Base-by-base conservation (phyloP, 805 yeast species). In the Wickerhamiella kurtzmanii region DNA sequence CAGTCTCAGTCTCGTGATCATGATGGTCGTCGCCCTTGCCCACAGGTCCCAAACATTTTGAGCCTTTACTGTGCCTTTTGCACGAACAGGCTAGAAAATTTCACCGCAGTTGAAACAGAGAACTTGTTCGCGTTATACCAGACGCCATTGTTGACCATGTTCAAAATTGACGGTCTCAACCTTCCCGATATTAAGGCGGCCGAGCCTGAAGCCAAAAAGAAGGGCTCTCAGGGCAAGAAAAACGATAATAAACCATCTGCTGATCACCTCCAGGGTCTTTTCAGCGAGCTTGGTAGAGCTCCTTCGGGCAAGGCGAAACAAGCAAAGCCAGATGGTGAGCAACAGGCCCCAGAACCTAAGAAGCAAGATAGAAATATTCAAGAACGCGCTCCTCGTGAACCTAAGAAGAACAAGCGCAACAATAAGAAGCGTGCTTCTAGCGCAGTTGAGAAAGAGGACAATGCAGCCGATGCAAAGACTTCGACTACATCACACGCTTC, bases 151-250 rank as follows among this genome's bases (percentile, higher is more conserved):
- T 15, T 36, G n/a, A 15, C 38, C 15, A 48, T 48, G 50, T 48
- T 48, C 35, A 48, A 48, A 41, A 20, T 48, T 13, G n/a, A 42
- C 2, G 50, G 50, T n/a, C 44, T 44, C 21, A 43, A 45, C 32
- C 37, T 48, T 18, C 48, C 50, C 28, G 36, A 40, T 2, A 36
- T 41, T 20, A 36, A 44, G 17, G 17, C 22, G 22, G 44, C 38
- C 3, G 39, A 41, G 17, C 20, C 18, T 17, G 56, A 58, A 18
- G 52, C 56, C 46, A 36, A 37, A 16, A 44, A 47, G 43, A 42
- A 39, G n/a, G 35, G 35, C 5, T 37, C 45, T 39, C 25, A 60
- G 60, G 48, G 52, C 52, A 45, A 56, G 55, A 36, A 61, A 55
- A 51, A 51, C 9, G 57, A 51, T 5, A 58, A 55, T 22, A 25